A percentile compares a stretch with the other conserved stretches of the same genome.
These are phyloP conservation scores for Sporothrix globosa DNA, from an alignment of 2,329 filamentous ascomycete genomes.

Conservation along the genomic window DNA sequence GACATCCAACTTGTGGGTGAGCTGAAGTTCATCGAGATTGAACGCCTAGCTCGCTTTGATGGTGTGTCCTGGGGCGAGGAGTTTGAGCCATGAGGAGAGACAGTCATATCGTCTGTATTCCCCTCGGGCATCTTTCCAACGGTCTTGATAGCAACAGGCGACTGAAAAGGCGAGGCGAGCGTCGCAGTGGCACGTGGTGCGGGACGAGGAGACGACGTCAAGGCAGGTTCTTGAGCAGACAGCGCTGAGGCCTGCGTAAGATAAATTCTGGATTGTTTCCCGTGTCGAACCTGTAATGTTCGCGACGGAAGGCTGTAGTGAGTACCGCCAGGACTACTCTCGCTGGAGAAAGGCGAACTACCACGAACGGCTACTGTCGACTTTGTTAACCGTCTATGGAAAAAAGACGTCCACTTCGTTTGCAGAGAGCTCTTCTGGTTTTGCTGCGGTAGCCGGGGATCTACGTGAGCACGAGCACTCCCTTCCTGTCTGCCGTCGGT, in stretches of 20 bases:
- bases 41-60: slow-evolving; percentile 54
- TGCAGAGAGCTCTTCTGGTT: slow-evolving; percentile 34
- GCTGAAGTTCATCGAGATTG: slow-evolving; percentile 63
- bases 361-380: slow-evolving; percentile 39
- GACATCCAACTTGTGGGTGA: slow-evolving; percentile 61
- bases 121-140: not conserved
- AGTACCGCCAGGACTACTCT: slow-evolving; percentile 39
- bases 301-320: slow-evolving; percentile 41
- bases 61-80: slow-evolving; percentile 47
- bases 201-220: slow-evolving; percentile 29
- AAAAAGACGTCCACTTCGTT: slow-evolving; percentile 59
- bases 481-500: not conserved
- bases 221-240: slow-evolving; percentile 34
- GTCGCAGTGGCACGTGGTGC: not conserved
- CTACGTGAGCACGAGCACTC: not conserved
- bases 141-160: slow-evolving; percentile 20
- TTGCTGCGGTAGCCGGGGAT: not conserved
- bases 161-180: slow-evolving; percentile 24
- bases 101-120: not conserved
- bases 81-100: slow-evolving; percentile 10
- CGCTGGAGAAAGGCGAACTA: slow-evolving; percentile 39
- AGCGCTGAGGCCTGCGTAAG: slow-evolving; percentile 44
- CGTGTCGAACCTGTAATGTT: slow-evolving; percentile 39
- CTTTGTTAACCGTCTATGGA: slow-evolving; percentile 51
- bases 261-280: slow-evolving; percentile 42